Evolutionary conservation across 1,284 basidiomycete genomes (phyloP), one percentile per base, ranked within the genome.

Genomic region (Heterobasidion irregulare): DNA sequence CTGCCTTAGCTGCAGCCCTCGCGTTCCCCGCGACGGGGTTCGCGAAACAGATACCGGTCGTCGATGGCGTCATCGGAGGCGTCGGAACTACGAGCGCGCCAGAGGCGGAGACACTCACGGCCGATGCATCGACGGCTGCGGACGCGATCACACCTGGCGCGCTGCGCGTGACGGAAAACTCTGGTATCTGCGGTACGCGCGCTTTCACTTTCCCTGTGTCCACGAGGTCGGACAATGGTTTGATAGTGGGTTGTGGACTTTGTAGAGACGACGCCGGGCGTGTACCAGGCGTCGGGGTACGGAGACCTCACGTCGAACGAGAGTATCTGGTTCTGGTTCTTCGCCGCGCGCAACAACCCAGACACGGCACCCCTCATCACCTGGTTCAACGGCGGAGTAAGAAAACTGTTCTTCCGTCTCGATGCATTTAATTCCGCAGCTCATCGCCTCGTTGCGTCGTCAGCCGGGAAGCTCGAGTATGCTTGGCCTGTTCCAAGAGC

Each of bases 241-340:
- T 26, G 16, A 50, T 38, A 7, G 46, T 43, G 10, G 19, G 26
- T 4, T 46, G n/a, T 19, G 15, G 43, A 48, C 59, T 50, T 35
- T 34, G 19, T 55, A 79, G 80, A 84, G 66, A 82, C 77, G 1
- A 82, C 79, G 0, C 72, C 75, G 8, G 77, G 75, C 15, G 79
- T 83, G 0, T 79, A 74, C 59, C 78, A 81, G 60, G 80, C 78
- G 1, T 82, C 81, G 4, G 81, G 83, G 0, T 84, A 86, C 59
- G 80, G 76, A 1, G 80, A 84, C 66, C 61, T 83, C 9, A 72
- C 75, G 3, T 63, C 73, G 3, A 72, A 71, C 32, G 66, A 82
- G 62, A 83, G 80, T 61, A 70, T 84, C 26, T 85, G 79, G 80
- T 85, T 85, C 66, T 85, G 83, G 83, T 85, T 82, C 67, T 86